Percentiles rank a stretch among this genome's conserved stretches.
Evolutionary conservation across 495 filamentous ascomycete species (phyloP).

Genomic region (Usnea hakonensis): DNA sequence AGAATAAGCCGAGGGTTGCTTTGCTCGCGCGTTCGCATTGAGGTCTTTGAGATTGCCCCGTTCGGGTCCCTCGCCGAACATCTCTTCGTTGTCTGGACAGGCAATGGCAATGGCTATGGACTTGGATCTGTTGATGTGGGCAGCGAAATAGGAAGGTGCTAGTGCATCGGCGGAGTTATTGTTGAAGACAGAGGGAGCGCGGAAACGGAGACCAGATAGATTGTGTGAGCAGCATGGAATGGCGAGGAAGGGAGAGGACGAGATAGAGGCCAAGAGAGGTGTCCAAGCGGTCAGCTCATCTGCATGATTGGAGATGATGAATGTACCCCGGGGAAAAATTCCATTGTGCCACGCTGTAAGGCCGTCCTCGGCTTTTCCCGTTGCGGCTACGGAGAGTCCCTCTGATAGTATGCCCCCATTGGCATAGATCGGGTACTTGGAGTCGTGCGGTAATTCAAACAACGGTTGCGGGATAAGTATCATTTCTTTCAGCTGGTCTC

Average conservation of each 20-base stretch:
- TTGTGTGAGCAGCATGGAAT: conserved; percentile 94
- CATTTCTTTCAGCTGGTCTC: conserved; percentile 55
- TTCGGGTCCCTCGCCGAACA: conserved; percentile 28
- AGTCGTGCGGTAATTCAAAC: conserved; percentile 5
- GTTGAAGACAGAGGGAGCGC: conserved; percentile 49
- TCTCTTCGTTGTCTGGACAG: conserved; percentile 9
- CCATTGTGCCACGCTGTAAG: conserved; percentile 51
- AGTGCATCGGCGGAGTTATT: conserved; percentile 19
- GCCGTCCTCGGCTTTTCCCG: conserved; percentile 4
- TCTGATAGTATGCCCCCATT: conserved; percentile 16
- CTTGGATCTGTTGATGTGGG: conserved; percentile 33
- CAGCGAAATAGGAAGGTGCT: conserved; percentile 23
- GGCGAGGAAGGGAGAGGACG: conserved; percentile 70
- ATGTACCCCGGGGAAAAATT: conserved; percentile 64
- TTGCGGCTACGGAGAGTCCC: not conserved
- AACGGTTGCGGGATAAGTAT: conserved; percentile 65
- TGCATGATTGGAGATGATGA: conserved; percentile 93
- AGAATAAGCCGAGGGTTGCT: conserved; percentile 26
- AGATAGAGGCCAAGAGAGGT: conserved; percentile 72
- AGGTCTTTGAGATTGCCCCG: conserved; percentile 41
- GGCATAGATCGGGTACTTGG: not conserved
- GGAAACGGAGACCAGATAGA: conserved; percentile 63
- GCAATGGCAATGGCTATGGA: conserved; percentile 39
- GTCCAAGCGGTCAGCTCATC: conserved; percentile 97
- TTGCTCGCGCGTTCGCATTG: conserved; percentile 19